Evolutionary conservation across 352 stramenopile genomes (phyloP), one percentile per base, ranked within the genome.

Genomic region (Pythium dissotocum): DNA sequence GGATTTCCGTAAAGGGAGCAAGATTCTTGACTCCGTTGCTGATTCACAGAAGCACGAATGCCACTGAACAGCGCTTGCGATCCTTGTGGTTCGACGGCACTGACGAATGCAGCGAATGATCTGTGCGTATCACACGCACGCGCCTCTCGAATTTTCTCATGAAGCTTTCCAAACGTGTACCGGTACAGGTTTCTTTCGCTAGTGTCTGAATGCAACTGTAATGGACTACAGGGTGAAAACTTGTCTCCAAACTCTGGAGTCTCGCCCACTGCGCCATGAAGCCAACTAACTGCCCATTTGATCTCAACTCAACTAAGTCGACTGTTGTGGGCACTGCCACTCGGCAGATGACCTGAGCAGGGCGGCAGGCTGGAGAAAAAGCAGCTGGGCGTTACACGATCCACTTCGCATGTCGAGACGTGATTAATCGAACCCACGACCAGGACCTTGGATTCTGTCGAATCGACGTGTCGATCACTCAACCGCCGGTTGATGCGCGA

Each of bases 361-460:
- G 60, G 60, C 60, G 60, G 60, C 8, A 16, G 49, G 33, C 5
- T 10, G 33, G 9, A 10, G 33, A 38, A 38, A 9, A 51, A 42
- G 21, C 35, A 56, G 26, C 8, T 44, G 61, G 61, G 16, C 36
- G 49, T 60, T 60, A 40, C 35, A 33, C 16, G 51, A 55, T 44
- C 36, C 36, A 49, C 61, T 48, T 67, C 61, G 61, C 61, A 67
- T 67, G 61, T 58, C 59, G 52, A 67, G 61, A 67, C 61, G 61
- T 61, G 51, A 67, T 67, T 67, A 67, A 67, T 67, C 61, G 61
- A 67, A 67, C 61, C 38, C 58, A 59, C 60, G 38, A 66, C 35
- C 49, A 24, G 21, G 21, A 24, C 21, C 21, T 24, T 18, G 52
- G 53, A 49, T 38, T 28, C 36, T 32, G 35, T 53, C 35, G 33